Conservation (phyloP, 257 asterid species). For the Jacaranda mimosifolia region DNA sequence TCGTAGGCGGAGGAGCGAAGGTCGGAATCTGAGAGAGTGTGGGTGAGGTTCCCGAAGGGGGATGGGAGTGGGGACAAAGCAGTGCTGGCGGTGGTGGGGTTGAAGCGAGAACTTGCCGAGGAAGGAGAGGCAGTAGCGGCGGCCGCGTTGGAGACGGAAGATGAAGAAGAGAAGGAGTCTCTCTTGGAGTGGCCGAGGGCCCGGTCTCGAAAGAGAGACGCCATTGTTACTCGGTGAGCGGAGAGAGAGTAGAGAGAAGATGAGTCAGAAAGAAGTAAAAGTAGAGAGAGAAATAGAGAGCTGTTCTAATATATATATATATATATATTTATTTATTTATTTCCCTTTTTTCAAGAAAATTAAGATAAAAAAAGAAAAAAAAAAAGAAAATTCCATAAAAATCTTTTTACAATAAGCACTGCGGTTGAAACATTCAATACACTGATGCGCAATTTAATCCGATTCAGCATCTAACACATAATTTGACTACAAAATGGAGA, state of each 20-base stretch:
- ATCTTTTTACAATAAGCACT: neutral
- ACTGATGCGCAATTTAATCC: conserved; percentile 2
- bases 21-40: conserved; percentile 73
- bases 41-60: conserved; percentile 77
- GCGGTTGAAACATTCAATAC: conserved; percentile 26
- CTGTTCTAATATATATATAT: neutral
- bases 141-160: conserved; percentile 45
- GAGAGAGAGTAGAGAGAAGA: conserved; percentile 39
- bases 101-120: conserved; percentile 61
- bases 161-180: conserved; percentile 61
- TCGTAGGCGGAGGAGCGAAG: conserved; percentile 86
- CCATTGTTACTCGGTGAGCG: conserved; percentile 57
- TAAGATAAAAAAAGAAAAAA: neutral
- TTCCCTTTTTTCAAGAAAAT: conserved; percentile 24
- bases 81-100: conserved; percentile 44
- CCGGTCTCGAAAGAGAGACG: conserved; percentile 95
- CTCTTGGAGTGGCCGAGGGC: conserved; percentile 72
- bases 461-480: conserved; percentile 4
- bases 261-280: conserved; percentile 26
- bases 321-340: conserved; percentile 37
- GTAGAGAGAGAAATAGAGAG: neutral
- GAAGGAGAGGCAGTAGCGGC: conserved; percentile 56
- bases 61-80: conserved; percentile 67
- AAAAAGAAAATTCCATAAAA: too few relatives aligned
- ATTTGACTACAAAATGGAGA: conserved; percentile 18